Percentiles rank a stretch among this genome's conserved stretches.
phyloP scores from a whole-genome alignment of 768 basidiomycete genomes.

The Tephrocybe rancida region DNA sequence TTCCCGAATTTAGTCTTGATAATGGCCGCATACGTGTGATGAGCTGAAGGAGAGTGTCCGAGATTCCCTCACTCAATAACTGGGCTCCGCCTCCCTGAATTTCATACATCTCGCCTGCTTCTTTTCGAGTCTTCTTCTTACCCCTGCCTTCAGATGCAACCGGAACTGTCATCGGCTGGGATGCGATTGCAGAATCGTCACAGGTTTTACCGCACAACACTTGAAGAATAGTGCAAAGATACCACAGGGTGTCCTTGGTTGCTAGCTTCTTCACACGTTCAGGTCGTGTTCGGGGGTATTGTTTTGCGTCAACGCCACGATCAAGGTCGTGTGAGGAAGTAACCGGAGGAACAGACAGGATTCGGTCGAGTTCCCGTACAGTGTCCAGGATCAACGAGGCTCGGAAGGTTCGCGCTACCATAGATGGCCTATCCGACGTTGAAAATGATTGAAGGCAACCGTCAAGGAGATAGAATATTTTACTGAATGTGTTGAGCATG shows the following conservation, averaged over 20 bases:
- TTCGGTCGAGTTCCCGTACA: slow-evolving; percentile 37
- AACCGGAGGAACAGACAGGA: slow-evolving; percentile 20
- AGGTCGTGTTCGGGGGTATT: slow-evolving; percentile 9
- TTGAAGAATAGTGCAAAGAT: slow-evolving; percentile 49
- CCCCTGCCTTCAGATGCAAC: background rate
- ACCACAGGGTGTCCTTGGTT: slow-evolving; percentile 54
- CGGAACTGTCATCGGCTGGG: slow-evolving; percentile 1
- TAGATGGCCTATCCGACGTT: slow-evolving; percentile 12
- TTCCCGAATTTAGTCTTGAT: background rate
- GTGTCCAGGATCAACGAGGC: slow-evolving; percentile 38
- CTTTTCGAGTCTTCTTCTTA: background rate
- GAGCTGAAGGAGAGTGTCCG: slow-evolving; percentile 16
- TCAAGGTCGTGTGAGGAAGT: slow-evolving; percentile 1
- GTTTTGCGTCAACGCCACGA: slow-evolving; percentile 5
- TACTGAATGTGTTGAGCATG: slow-evolving; percentile 29
- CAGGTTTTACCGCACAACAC: slow-evolving; percentile 26
- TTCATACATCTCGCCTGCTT: background rate
- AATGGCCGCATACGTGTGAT: slow-evolving; percentile 13
- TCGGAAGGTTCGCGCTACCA: slow-evolving; percentile 20
- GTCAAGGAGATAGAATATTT: slow-evolving; percentile 19
- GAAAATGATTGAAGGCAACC: slow-evolving; percentile 6
- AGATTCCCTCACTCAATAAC: slow-evolving; percentile 16
- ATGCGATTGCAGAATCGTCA: background rate
- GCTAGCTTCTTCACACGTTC: slow-evolving; percentile 41
- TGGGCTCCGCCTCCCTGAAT: background rate